phyloP scores from a whole-genome alignment of 345 rosid genomes.

The Kernera saxatilis region DNA sequence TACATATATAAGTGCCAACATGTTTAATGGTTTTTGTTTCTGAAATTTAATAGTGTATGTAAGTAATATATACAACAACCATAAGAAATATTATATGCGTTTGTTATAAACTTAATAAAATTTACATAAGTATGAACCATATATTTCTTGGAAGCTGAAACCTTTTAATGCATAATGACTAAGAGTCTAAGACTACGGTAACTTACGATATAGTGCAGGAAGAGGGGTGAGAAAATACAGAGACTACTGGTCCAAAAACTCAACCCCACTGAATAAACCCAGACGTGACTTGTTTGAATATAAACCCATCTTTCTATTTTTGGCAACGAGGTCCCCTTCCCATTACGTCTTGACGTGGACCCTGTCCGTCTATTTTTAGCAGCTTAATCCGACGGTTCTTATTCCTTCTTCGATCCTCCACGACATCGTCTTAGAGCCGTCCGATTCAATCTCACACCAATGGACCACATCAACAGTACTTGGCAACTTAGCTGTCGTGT shows the following conservation, averaged over 20 bases:
- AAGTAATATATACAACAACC: neutral
- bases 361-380: slow-evolving; percentile 23
- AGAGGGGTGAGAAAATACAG: neutral
- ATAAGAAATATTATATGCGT: neutral
- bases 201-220: slow-evolving; percentile 13
- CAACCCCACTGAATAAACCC: slow-evolving; percentile 23
- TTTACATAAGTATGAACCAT: neutral
- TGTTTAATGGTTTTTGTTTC: neutral
- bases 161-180: slow-evolving; percentile 18
- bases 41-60: neutral
- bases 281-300: slow-evolving; percentile 27
- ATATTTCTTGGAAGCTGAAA: neutral
- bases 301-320: slow-evolving; percentile 31
- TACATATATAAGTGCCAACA: neutral
- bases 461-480: slow-evolving; percentile 35
- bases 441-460: slow-evolving; percentile 5
- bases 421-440: slow-evolving; percentile 5
- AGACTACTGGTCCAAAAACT: slow-evolving; percentile 20
- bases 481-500: slow-evolving; percentile 33
- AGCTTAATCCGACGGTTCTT: slow-evolving; percentile 21
- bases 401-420: neutral
- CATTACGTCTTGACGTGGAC: slow-evolving; percentile 32
- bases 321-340: slow-evolving; percentile 22
- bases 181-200: slow-evolving; percentile 10
- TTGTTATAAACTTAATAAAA: neutral